phyloP scores from a whole-genome alignment of 2,329 filamentous ascomycete genomes.

The Ophiocordyceps camponoti-rufipedis region DNA sequence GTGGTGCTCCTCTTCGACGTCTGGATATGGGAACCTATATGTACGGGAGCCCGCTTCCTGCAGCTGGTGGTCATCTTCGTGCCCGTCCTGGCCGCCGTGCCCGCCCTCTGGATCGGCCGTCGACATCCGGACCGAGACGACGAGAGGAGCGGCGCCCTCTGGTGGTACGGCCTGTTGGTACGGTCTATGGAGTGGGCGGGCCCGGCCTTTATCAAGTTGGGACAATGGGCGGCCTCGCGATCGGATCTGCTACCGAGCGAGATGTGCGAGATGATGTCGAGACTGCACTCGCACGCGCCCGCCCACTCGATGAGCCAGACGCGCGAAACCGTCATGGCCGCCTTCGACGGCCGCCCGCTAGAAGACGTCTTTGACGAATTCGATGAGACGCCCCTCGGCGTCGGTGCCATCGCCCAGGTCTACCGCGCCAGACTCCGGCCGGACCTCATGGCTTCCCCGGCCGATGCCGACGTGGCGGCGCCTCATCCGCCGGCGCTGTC shows the following conservation, averaged over 20 bases:
- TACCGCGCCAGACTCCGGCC: conserved; percentile 88
- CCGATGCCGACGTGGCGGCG: conserved; percentile 33
- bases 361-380: conserved; percentile 96
- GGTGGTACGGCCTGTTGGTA: conserved; percentile 89
- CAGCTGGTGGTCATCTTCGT: conserved; percentile 80
- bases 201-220: conserved; percentile 95
- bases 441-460: conserved; percentile 44
- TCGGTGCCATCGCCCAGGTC: conserved; percentile 92
- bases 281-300: conserved; percentile 83
- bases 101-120: conserved; percentile 61
- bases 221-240: conserved; percentile 94
- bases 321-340: conserved; percentile 58
- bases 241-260: conserved; percentile 91
- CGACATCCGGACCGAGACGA: conserved; percentile 46
- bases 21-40: conserved; percentile 69
- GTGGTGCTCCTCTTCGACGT: conserved; percentile 50
- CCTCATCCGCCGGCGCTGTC: conserved; percentile 29
- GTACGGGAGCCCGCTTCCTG: conserved; percentile 72
- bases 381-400: conserved; percentile 70
- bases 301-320: conserved; percentile 74
- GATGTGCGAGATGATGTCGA: conserved; percentile 86
- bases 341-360: conserved; percentile 65
- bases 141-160: conserved; percentile 66
- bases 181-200: conserved; percentile 81
- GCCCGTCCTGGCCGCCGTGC: conserved; percentile 67